Conservation (phyloP, 768 basidiomycete genomes). For the Zangia roseola region DNA sequence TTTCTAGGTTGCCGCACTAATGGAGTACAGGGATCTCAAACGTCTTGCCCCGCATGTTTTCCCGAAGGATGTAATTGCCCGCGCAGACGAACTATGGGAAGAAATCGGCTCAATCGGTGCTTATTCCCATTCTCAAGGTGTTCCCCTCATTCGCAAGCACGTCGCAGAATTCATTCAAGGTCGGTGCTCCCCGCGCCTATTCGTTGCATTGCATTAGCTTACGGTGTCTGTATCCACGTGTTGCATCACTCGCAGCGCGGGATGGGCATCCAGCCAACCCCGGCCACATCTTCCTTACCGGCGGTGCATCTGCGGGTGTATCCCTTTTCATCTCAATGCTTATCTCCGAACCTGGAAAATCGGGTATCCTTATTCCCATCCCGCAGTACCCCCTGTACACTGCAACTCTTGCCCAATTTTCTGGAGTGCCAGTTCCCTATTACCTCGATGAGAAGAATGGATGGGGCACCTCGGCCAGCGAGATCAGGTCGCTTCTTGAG, state of each 20-base stretch:
- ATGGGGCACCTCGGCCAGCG: conserved; percentile 78
- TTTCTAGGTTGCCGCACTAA: conserved; percentile 78
- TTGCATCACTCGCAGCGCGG: conserved; percentile 53
- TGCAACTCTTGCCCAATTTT: conserved; percentile 84
- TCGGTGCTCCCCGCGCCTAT: conserved; percentile 32
- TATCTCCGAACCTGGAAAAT: conserved; percentile 55
- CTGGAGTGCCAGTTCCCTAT: conserved; percentile 83
- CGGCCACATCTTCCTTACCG: conserved; percentile 89
- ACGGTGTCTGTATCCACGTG: background rate
- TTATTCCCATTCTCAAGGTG: conserved; percentile 94
- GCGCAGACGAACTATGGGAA: conserved; percentile 74
- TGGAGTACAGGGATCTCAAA: conserved; percentile 87
- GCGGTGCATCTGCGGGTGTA: conserved; percentile 94
- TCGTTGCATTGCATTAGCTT: conserved; percentile 6
- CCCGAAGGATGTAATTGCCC: conserved; percentile 80
- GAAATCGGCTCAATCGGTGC: conserved; percentile 94
- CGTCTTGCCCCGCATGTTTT: conserved; percentile 75
- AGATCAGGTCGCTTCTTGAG: conserved; percentile 65
- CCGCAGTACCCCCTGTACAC: conserved; percentile 99
- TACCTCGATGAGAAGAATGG: conserved; percentile 77
- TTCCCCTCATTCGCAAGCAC: conserved; percentile 80
- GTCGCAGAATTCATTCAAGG: conserved; percentile 90
- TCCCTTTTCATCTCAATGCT: conserved; percentile 80
- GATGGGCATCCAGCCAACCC: conserved; percentile 87
- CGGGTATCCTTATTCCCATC: conserved; percentile 91